Base-by-base conservation (phyloP, 148 eudicot genomes). In the Rhododendron williamsianum region DNA sequence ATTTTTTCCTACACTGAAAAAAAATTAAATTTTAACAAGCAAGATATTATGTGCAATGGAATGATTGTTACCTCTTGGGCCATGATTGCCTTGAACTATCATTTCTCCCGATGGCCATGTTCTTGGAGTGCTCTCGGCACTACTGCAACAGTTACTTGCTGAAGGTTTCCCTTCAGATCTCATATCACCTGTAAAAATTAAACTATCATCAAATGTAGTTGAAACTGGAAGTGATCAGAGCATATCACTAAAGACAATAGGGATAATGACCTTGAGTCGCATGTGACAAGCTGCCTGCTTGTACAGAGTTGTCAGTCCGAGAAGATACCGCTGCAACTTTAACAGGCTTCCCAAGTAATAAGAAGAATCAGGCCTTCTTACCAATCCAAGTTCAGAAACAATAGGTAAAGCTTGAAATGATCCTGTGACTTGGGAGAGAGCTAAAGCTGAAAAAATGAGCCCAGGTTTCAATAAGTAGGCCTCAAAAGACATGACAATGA, bases 71-170 rank as follows among this genome's bases (percentile, higher is more conserved):
- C 96, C 98, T 93, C 95, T 90, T 84, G 93, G 90, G 33, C 86
- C 92, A 87, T 89, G 92, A 54, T 89, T 92, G 80, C 88, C 86
- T 89, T 88, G 93, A 81, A 86, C 95, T 83, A 82, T 83, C 86
- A 89, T 85, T 87, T 89, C 92, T 90, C 85, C 89, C 19, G 86
- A 80, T 83, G 90, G 90, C 69, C 91, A 84, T 78, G 92, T 85
- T 90, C 90, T 90, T 36, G 94, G 92, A 76, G 93, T 93, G 89
- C 93, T 94, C 85, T 93, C 97, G 65, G 90, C 86, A 80, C 96
- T 92, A 87, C 94, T 92, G 83, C 92, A 92, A 84, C 89, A 90
- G 83, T 93, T 91, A 86, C 91, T 90, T 36, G 90, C 89, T 82
- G 83, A 30, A 27, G 82, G 83, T 38, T 80, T 90, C 81, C 83